These are phyloP conservation scores for Punica granatum DNA, from an alignment of 345 rosid genomes.

Conservation along the genomic window DNA sequence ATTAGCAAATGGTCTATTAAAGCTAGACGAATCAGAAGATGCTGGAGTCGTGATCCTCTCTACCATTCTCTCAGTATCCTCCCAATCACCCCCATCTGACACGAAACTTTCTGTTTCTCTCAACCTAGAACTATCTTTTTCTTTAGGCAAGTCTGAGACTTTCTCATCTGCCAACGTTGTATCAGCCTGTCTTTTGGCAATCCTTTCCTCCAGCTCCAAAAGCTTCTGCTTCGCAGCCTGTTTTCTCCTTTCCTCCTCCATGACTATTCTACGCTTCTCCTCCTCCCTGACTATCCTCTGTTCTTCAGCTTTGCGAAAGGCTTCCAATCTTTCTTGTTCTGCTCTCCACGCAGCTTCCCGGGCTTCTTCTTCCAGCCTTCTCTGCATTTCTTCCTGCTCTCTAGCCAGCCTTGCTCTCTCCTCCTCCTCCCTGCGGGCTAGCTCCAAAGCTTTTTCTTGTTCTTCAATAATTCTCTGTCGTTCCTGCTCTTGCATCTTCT, in stretches of 20 bases:
- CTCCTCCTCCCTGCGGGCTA: conserved; percentile 82
- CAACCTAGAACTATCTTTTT: conserved; percentile 33
- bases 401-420: conserved; percentile 66
- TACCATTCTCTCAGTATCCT: conserved; percentile 80
- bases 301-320: conserved; percentile 70
- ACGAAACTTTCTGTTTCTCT: conserved; percentile 17
- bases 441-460: conserved; percentile 78
- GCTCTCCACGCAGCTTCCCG: conserved; percentile 86
- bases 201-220: conserved; percentile 85
- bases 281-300: conserved; percentile 86
- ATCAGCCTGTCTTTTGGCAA: conserved; percentile 80
- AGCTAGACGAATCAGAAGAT: conserved; percentile 54
- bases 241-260: conserved; percentile 98
- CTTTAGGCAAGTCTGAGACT: conserved; percentile 29
- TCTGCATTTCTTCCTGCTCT: conserved; percentile 72
- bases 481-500: conserved; percentile 93
- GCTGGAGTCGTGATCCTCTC: conserved; percentile 82
- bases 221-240: conserved; percentile 95
- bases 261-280: conserved; percentile 58
- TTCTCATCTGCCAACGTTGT: conserved; percentile 46
- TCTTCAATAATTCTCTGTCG: conserved; percentile 64
- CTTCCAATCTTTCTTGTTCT: conserved; percentile 75
- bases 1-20: conserved; percentile 51
- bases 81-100: conserved; percentile 69
- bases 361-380: conserved; percentile 79